These are phyloP conservation scores for Bjerkandera adusta DNA, from an alignment of 1,284 basidiomycete genomes.

Conservation along the genomic window DNA sequence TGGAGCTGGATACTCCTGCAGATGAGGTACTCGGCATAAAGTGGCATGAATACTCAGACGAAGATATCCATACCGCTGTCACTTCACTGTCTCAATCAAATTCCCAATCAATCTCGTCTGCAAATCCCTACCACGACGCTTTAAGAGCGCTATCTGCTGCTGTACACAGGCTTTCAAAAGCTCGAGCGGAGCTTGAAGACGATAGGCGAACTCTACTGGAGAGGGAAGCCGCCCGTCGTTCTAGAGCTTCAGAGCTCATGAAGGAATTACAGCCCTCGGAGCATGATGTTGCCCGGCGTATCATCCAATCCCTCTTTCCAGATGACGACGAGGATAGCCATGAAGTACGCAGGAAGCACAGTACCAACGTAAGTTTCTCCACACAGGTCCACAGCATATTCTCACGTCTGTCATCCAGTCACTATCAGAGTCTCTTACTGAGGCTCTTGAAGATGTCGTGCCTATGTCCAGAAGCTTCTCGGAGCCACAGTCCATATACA, in stretches of 20 bases:
- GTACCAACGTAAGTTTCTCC: constrained; percentile 45
- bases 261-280: constrained; percentile 59
- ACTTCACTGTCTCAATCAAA: too few relatives aligned
- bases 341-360: constrained; percentile 52
- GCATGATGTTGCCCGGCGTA: constrained; percentile 57
- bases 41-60: constrained; percentile 74
- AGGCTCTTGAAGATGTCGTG: constrained; percentile 59
- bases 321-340: constrained; percentile 58
- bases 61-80: constrained; percentile 62
- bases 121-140: constrained; percentile 62
- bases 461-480: constrained; percentile 31
- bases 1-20: constrained; percentile 7
- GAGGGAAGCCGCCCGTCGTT: constrained; percentile 51
- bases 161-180: constrained; percentile 52
- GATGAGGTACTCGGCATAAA: constrained; percentile 53
- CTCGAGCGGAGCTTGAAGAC: constrained; percentile 61
- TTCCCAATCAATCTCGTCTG: too few relatives aligned
- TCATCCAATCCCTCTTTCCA: constrained; percentile 65
- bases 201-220: constrained; percentile 48
- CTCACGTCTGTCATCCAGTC: constrained; percentile 41
- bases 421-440: constrained; percentile 64
- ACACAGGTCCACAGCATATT: constrained; percentile 4
- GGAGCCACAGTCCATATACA: too few relatives aligned
- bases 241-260: constrained; percentile 50
- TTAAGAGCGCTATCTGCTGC: constrained; percentile 70